These are phyloP conservation scores for Populus tomentosa DNA, from an alignment of 441 rosid species.

Conservation along the genomic window DNA sequence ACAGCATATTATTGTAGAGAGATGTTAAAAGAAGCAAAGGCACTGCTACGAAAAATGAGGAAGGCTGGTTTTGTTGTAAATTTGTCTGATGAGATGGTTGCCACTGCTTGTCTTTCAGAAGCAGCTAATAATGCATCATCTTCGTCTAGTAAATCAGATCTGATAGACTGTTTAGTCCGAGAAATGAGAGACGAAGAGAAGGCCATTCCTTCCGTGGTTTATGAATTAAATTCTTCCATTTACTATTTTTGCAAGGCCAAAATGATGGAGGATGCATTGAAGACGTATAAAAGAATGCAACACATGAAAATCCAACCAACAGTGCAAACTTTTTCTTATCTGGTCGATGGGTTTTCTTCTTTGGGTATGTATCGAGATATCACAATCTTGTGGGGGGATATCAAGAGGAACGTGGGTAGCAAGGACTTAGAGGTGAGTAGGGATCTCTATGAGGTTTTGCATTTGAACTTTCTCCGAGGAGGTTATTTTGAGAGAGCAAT, in stretches of 20 bases:
- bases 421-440: conserved; percentile 38
- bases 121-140: conserved; percentile 17
- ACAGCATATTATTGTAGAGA: conserved; percentile 43
- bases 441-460: conserved; percentile 65
- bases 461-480: conserved; percentile 64
- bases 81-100: conserved; percentile 28
- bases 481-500: conserved; percentile 91
- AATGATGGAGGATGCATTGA: conserved; percentile 71
- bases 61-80: conserved; percentile 42
- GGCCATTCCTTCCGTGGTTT: conserved; percentile 36
- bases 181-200: conserved; percentile 33
- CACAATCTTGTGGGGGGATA: conserved; percentile 73
- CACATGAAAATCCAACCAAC: conserved; percentile 46
- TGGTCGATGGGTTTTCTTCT: conserved; percentile 51
- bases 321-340: conserved; percentile 51
- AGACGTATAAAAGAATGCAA: conserved; percentile 49
- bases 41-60: conserved; percentile 44
- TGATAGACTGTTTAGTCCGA: conserved; percentile 34
- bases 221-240: conserved; percentile 67
- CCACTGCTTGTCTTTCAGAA: conserved; percentile 22
- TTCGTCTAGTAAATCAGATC: conserved; percentile 29
- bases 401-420: conserved; percentile 48
- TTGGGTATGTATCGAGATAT: conserved; percentile 58
- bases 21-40: conserved; percentile 58
- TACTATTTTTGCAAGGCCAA: conserved; percentile 78